Evolutionary conservation across 2,329 filamentous ascomycete genomes (phyloP).

Genomic region (Colletotrichum noveboracense): DNA sequence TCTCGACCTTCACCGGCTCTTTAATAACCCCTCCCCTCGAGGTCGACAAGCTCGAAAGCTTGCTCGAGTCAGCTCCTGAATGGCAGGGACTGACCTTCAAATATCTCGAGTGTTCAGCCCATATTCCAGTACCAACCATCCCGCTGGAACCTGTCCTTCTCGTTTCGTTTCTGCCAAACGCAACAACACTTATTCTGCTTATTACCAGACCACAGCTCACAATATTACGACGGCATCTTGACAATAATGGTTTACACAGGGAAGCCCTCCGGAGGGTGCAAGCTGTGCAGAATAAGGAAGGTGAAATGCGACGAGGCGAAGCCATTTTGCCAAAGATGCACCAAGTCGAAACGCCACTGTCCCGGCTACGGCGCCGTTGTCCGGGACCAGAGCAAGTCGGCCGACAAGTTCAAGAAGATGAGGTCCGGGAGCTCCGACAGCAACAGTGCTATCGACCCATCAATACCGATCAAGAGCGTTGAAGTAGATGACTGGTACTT

Average conservation of each 20-base stretch:
- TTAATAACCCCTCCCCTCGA: neutral
- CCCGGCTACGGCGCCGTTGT: conserved; percentile 27
- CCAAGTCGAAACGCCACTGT: conserved; percentile 35
- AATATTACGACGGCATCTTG: neutral
- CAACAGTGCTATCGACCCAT: neutral
- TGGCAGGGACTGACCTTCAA: neutral
- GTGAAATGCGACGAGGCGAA: conserved; percentile 63
- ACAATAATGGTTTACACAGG: conserved; percentile 27
- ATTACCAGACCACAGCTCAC: neutral
- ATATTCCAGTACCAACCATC: neutral
- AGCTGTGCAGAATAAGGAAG: conserved; percentile 51
- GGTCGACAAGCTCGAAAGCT: neutral
- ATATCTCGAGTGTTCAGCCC: neutral
- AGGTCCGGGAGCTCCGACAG: neutral
- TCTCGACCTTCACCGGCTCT: neutral
- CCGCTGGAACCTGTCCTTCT: neutral
- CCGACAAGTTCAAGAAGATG: conserved; percentile 15
- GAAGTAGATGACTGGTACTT: neutral
- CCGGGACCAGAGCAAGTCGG: conserved; percentile 26
- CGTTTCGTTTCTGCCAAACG: neutral
- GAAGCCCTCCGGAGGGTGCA: conserved; percentile 27
- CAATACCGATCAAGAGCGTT: neutral
- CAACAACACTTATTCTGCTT: neutral
- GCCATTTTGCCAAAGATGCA: conserved; percentile 57
- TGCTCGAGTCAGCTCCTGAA: neutral